A percentile compares a stretch with the other conserved stretches of the same genome.
Conservation (phyloP, 352 stramenopile species). For the Globisporangium emineosum region DNA sequence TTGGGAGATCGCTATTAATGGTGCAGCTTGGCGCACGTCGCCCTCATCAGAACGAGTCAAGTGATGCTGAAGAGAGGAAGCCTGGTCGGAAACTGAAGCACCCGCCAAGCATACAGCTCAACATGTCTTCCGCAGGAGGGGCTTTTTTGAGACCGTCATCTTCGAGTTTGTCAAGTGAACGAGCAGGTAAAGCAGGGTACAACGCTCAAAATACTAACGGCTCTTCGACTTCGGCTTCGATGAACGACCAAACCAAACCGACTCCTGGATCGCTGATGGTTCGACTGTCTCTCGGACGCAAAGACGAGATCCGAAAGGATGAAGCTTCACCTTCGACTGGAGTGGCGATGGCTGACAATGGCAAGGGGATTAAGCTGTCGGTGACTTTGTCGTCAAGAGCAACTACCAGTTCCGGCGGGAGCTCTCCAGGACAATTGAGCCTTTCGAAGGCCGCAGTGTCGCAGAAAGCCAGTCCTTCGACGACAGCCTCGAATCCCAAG, state of each 20-base stretch:
- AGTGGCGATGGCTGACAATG: neutral
- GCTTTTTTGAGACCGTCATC: neutral
- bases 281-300: neutral
- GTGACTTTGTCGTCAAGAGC: neutral
- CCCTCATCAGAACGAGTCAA: neutral
- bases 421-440: neutral
- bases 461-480: neutral
- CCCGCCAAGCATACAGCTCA: neutral
- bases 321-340: neutral
- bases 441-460: neutral
- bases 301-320: neutral
- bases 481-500: neutral
- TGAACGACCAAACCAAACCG: neutral
- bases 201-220: no score
- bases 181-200: neutral
- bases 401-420: neutral
- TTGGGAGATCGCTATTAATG: neutral
- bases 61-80: neutral
- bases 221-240: no score
- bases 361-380: neutral
- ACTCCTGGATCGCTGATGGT: constrained; percentile 2
- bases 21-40: constrained; percentile 1
- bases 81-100: neutral
- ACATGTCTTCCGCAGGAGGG: neutral
- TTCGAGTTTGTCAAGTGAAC: neutral